These are phyloP conservation scores for Daldinia decipiens DNA, from an alignment of 495 filamentous ascomycete species.

Conservation along the genomic window DNA sequence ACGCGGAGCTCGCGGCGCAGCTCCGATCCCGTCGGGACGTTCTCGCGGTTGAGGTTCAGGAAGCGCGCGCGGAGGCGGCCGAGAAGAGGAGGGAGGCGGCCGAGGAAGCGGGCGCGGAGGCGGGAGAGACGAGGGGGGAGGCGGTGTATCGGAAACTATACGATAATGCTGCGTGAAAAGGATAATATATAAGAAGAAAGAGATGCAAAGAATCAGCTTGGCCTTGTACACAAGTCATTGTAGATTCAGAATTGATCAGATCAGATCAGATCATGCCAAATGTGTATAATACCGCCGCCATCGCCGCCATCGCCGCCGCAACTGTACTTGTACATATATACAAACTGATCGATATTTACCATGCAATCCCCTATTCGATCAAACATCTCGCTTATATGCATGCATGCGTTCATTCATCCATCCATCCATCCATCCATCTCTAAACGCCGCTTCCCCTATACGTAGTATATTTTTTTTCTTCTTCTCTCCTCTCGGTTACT, in stretches of 20 bases:
- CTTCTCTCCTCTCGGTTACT: too few species aligned
- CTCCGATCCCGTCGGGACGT: constrained; percentile 43
- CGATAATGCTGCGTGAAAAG: constrained; percentile 17
- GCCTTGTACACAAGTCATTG: background rate
- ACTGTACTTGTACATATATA: constrained; percentile 43
- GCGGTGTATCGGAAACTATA: constrained; percentile 43
- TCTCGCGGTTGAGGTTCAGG: constrained; percentile 44
- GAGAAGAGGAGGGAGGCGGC: constrained; percentile 7
- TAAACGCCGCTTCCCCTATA: constrained; percentile 15
- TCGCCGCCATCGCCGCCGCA: background rate
- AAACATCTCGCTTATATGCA: constrained; percentile 2
- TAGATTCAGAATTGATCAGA: background rate
- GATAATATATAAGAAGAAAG: constrained; percentile 15
- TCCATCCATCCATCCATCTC: background rate
- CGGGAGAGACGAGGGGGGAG: background rate
- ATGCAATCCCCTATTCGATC: background rate
- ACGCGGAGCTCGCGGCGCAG: constrained; percentile 47
- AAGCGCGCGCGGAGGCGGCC: constrained; percentile 20
- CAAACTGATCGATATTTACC: constrained; percentile 13
- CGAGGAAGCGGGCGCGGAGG: constrained; percentile 29
- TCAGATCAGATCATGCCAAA: constrained; percentile 12
- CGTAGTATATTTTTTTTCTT: background rate
- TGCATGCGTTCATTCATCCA: constrained; percentile 8
- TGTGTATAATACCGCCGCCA: constrained; percentile 24
- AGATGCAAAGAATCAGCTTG: background rate